Percentiles rank a stretch among this genome's conserved stretches.
phyloP scores from a whole-genome alignment of 768 basidiomycete species.

The Lentinula aciculospora region DNA sequence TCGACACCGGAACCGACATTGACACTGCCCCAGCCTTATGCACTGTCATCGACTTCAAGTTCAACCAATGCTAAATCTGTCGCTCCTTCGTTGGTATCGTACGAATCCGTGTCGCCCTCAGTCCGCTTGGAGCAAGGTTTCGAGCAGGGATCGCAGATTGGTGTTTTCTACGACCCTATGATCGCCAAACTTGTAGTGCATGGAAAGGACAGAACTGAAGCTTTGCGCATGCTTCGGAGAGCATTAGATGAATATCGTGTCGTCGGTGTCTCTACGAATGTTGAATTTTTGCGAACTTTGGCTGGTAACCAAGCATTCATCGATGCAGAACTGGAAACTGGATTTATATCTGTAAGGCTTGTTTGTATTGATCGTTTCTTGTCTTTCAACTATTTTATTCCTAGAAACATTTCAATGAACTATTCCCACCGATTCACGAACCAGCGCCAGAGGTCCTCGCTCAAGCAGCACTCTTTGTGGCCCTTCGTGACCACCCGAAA shows the following conservation, averaged over 20 bases:
- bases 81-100: slow-evolving; percentile 23
- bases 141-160: slow-evolving; percentile 69
- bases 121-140: slow-evolving; percentile 92
- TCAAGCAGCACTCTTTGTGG: slow-evolving; percentile 74
- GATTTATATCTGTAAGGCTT: slow-evolving; percentile 75
- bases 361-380: background rate
- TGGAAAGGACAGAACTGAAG: slow-evolving; percentile 78
- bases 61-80: slow-evolving; percentile 16
- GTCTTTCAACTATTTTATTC: background rate
- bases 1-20: slow-evolving; percentile 75
- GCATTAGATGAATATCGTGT: slow-evolving; percentile 88
- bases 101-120: slow-evolving; percentile 42
- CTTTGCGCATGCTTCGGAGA: slow-evolving; percentile 70
- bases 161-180: slow-evolving; percentile 89
- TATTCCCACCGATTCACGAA: slow-evolving; percentile 65
- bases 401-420: slow-evolving; percentile 76
- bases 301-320: slow-evolving; percentile 78
- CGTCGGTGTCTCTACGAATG: slow-evolving; percentile 87
- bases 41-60: slow-evolving; percentile 17
- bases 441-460: slow-evolving; percentile 65
- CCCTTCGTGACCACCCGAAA: slow-evolving; percentile 52
- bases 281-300: slow-evolving; percentile 79
- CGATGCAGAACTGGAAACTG: slow-evolving; percentile 79
- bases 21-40: slow-evolving; percentile 49
- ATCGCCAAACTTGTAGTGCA: slow-evolving; percentile 91